Base-by-base conservation (phyloP, 1,284 basidiomycete genomes). In the Ceratobasidium sp. region DNA sequence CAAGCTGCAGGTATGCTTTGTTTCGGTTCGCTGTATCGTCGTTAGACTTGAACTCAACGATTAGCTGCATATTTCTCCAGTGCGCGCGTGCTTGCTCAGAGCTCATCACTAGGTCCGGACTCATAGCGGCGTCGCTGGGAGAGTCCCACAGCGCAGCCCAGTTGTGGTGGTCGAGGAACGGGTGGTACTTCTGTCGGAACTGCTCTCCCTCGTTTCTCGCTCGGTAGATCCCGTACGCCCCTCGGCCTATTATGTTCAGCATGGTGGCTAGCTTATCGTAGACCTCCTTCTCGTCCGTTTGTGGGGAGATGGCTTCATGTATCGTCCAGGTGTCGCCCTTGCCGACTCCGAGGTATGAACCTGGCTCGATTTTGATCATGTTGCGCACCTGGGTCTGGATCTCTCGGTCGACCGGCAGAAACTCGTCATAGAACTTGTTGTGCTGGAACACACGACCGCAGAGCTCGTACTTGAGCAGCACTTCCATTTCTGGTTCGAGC, bases 31-130 rank as follows among this genome's bases (percentile, higher is more conserved):
- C 33, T 28, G 0, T 15, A 0, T 53, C 53, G 33, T 20, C n/a
- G 20, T 28, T 18, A 13, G 33, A 28, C 70, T 73, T 73, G 56
- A 56, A 73, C 23, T 73, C 70, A 23, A 58, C 23, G 6, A 73
- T 20, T 6, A 73, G n/a, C 40, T 73, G 40, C 20, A 73, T 46
- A 23, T 73, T 58, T 3, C 40, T 56, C 70, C 70, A 73, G 58
- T 73, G 56, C 4, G 39, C 53, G 15, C 0, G 13, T 13, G 3
- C 40, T 3, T 13, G 33, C 4, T 5, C 20, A 15, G 13, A 61
- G 33, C 33, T 33, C 33, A 33, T 33, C 4, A 58, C n/a, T 20
- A 71, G 28, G 15, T 71, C 69, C n/a, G 53, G 69, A 1, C n/a
- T 42, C 12, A 39, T 44, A 5, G 7, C 23, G 3, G 53, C 46